Percentiles rank a stretch among this genome's conserved stretches.
phyloP scores from a whole-genome alignment of 2,329 filamentous ascomycete genomes.

The Colletotrichum phormii region DNA sequence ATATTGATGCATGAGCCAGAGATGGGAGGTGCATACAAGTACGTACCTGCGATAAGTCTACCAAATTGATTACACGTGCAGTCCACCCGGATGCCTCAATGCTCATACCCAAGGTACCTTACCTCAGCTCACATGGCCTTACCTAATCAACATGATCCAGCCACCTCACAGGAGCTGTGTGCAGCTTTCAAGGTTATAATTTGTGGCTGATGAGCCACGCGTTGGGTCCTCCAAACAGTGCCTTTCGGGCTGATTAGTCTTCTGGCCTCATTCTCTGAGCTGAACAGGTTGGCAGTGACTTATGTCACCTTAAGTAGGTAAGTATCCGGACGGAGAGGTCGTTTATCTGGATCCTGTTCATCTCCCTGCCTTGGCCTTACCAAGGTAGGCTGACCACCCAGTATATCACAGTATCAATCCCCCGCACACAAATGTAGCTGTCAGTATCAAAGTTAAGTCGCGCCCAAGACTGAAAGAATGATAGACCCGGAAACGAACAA shows the following conservation, averaged over 20 bases:
- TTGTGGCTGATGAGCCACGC: conserved; percentile 24
- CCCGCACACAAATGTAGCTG: background rate
- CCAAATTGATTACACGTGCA: background rate
- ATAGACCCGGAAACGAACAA: conserved; percentile 23
- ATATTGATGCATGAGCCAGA: conserved; percentile 8
- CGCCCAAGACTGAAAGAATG: background rate
- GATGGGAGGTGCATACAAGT: background rate
- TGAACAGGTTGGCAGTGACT: too few relatives aligned
- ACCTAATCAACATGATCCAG: background rate
- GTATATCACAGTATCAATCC: conserved; percentile 1
- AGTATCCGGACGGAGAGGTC: background rate
- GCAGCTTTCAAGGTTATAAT: conserved; percentile 6
- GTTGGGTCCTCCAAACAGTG: background rate
- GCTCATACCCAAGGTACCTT: background rate
- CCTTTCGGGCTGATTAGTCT: background rate
- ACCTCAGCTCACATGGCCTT: background rate
- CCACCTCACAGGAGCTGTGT: background rate
- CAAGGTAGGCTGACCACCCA: background rate
- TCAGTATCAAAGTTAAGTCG: conserved; percentile 21
- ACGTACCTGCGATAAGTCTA: background rate
- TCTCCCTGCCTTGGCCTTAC: background rate
- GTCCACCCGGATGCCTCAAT: background rate
- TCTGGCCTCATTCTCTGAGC: too few relatives aligned
- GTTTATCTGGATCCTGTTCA: background rate
- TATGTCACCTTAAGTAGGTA: too few relatives aligned